Evolutionary conservation across 2,329 filamentous ascomycete genomes (phyloP), one percentile per base, ranked within the genome.

Genomic region (Paraconiothyrium sp.): DNA sequence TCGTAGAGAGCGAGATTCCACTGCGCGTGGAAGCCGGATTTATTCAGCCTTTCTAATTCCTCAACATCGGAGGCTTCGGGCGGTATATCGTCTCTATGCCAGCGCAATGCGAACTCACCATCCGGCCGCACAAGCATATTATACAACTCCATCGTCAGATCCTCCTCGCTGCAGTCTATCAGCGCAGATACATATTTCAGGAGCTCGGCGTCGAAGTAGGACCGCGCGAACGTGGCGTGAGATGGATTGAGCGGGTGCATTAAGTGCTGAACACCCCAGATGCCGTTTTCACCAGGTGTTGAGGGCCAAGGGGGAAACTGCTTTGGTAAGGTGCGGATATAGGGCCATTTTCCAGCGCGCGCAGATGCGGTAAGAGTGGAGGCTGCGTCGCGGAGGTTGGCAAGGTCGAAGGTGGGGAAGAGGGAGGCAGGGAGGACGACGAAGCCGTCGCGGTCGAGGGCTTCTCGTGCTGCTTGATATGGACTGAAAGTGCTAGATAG

Each of bases 201-300:
- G 8, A 94, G 81, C 30, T 84, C 82, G 24, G 85, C 81, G 37
- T 88, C 87, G 75, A 97, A 97, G 80, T 97, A 97, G 59, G 86
- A 83, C 54, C 82, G 76, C 5, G 88, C 85, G 78, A 94, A 96
- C 3, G 84, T 75, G 2, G 83, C 77, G 62, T 86, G 84, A 57
- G 86, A 85, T 0, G 88, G 85, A 68, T 94, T 86, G 1, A 84
- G 82, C 0, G 92, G 92, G 77, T 94, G 90, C 71, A 97, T 84
- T 5, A 97, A 85, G 78, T 94, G 91, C 82, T 97, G 93, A 2
- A 96, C 90, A 65, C 92, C 93, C 93, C 93, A 97, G 78, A 97
- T 96, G 22, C 92, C 92, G 55, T 82, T 14, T 9, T 41, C 79
- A 0, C 83, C 81, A 1, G 84, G 81, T 54, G 83, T 82, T n/a